Evolutionary conservation across 768 basidiomycete genomes (phyloP), one percentile per base, ranked within the genome.

Genomic region (Asterophora parasitica): DNA sequence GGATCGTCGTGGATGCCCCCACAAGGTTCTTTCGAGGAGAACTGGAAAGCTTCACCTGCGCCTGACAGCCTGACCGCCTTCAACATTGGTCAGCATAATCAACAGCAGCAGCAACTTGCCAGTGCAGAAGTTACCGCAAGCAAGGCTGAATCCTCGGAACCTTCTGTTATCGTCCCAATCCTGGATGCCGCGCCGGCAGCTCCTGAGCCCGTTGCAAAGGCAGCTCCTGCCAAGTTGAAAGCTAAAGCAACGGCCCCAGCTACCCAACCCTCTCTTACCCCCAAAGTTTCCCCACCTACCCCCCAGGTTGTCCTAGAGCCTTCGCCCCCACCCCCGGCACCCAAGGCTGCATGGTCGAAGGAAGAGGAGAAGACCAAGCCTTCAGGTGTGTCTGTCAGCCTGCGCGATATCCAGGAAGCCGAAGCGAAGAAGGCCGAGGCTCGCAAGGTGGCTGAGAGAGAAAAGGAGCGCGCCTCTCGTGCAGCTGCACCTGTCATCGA

Each of bases 331-430:
- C 55, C 64, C 2, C 32, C 61, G n/a, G 62, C 52, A 35, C 46
- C 67, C 12, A 85, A 84, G 57, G 68, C 76, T 36, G 77, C 81
- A 12, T 88, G 87, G 84, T 71, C 75, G 15, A 79, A 78, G 51
- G 84, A 84, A 28, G 83, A 88, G 33, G 87, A 88, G 11, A 82
- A 81, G 61, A 62, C 71, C 38, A 74, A 75, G 61, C 57, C 63
- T 6, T 58, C 67, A 11, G 65, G 65, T 12, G 57, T 67, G 4
- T 68, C 83, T 17, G 70, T 85, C 31, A 90, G 88, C 52, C 69
- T 99, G 31, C 84, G 93, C 46, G 92, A 98, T 48, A 99, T 99
- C 38, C 96, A 99, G 64, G 92, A 96, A 56, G 83, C 86, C 2
- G 96, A 99, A 65, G 81, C 79, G 7, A 91, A 81, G 67, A 85